Evolutionary conservation across 768 basidiomycete species (phyloP), one percentile per base, ranked within the genome.

Genomic region (Trametes cubensis): DNA sequence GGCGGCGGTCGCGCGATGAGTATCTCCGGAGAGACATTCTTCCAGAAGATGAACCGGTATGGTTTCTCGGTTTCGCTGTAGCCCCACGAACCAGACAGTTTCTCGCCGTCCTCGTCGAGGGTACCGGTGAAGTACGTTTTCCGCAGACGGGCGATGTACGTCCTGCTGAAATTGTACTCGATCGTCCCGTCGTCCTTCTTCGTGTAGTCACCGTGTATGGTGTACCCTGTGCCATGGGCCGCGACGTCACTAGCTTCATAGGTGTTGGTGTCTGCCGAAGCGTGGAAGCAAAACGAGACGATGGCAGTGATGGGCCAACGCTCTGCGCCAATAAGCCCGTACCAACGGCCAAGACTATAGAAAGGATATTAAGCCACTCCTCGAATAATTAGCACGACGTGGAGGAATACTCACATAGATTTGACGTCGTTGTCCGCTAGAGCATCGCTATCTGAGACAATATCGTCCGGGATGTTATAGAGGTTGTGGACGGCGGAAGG

Each of bases 1-100:
- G 71, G 71, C 1, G 72, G 54, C 2, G 75, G 75, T 53, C 70
- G 71, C 50, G 68, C 71, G 28, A 69, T 61, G 53, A 76, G 63
- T 20, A 67, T 39, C 17, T 73, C 70, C 0, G 73, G 68, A 11
- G 70, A 48, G 13, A 71, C 61, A 6, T 70, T 66, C 60, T 72
- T 73, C 61, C 71, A 70, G 6, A 49, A 49, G 1, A 73, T 52
- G 63, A 76, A 74, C 44, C 52, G 51, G n/a, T 67, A 69, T 0
- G 66, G 65, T 13, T 63, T 62, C 6, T 50, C 38, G 25, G 56
- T 61, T 57, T 63, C 62, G 61, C 59, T 6, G 58, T 67, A 58
- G n/a, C 67, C 75, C 73, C 72, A 73, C 8, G 46, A 67, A 17
- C 69, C 76, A 13, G 62, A 69, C 2, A 73, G 67, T 17, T 66